Percentiles rank a stretch among this genome's conserved stretches.
Evolutionary conservation across 225 moss, liverwort and hornwort genomes (phyloP).

Genomic region (Ulota crispa): DNA sequence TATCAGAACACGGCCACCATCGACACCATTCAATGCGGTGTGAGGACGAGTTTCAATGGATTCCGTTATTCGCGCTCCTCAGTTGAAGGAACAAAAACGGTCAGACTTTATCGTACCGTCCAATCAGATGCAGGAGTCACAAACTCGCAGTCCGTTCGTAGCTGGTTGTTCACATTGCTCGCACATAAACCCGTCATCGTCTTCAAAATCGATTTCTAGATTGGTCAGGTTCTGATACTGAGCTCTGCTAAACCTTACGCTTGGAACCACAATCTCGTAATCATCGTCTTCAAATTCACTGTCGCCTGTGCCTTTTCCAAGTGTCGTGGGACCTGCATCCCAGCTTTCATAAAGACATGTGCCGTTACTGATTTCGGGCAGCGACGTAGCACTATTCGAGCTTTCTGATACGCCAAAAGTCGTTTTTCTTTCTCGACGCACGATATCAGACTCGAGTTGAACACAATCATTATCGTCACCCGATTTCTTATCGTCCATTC

Average conservation of each 20-base stretch:
- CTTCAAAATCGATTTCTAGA: constrained; percentile 26
- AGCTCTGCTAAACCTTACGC: constrained; percentile 39
- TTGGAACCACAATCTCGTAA: constrained; percentile 5
- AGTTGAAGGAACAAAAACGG: background rate
- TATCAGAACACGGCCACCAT: background rate
- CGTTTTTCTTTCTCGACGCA: background rate
- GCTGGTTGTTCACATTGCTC: constrained; percentile 33
- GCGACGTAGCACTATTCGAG: background rate
- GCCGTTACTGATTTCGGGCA: constrained; percentile 2
- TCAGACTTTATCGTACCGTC: background rate
- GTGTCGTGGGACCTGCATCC: background rate
- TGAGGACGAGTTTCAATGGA: background rate
- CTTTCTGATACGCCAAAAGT: constrained; percentile 7
- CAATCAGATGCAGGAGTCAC: constrained; percentile 39
- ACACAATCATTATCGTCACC: constrained; percentile 11
- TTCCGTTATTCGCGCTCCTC: background rate
- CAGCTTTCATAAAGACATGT: constrained; percentile 25
- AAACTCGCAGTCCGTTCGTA: constrained; percentile 35
- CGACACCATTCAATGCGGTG: background rate
- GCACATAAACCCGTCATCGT: constrained; percentile 32
- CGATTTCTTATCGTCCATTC: background rate
- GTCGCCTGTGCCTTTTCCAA: constrained; percentile 9
- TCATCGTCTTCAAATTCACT: constrained; percentile 35
- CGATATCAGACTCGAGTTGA: constrained; percentile 13
- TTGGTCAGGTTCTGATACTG: constrained; percentile 36